phyloP scores from a whole-genome alignment of 2,329 filamentous ascomycete genomes.

The Ceratocystis harringtonii region DNA sequence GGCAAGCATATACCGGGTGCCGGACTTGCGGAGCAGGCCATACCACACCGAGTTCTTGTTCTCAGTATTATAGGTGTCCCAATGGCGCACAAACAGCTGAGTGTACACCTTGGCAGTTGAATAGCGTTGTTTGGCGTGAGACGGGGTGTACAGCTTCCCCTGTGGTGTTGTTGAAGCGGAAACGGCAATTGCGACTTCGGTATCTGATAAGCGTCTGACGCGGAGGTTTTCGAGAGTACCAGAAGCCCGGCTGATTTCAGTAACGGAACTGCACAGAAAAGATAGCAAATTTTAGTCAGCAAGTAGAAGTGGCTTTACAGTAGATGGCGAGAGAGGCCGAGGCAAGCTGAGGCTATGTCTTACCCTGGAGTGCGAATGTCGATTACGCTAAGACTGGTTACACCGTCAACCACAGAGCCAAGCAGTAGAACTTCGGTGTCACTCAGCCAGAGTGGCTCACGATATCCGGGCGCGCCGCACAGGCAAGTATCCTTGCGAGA shows the following conservation, averaged over 20 bases:
- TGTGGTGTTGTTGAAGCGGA: constrained; percentile 52
- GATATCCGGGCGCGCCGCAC: constrained; percentile 47
- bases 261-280: constrained; percentile 2
- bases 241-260: constrained; percentile 18
- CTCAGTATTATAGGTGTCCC: constrained; percentile 60
- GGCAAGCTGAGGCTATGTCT: neutral
- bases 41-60: constrained; percentile 62
- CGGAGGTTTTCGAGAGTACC: constrained; percentile 46
- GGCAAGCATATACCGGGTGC: constrained; percentile 28
- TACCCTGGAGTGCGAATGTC: constrained; percentile 17
- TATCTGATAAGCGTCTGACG: constrained; percentile 34
- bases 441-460: constrained; percentile 63
- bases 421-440: constrained; percentile 46
- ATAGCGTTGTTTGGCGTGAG: constrained; percentile 41
- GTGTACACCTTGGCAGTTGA: constrained; percentile 59
- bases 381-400: constrained; percentile 32
- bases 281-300: neutral
- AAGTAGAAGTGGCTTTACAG: neutral
- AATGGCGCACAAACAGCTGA: constrained; percentile 64
- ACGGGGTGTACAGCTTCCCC: constrained; percentile 54
- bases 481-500: constrained; percentile 51
- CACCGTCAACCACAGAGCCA: constrained; percentile 34
- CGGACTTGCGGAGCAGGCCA: constrained; percentile 36
- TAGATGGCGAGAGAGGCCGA: neutral
- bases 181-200: constrained; percentile 39